A percentile compares a stretch with the other conserved stretches of the same genome.
These are phyloP conservation scores for Parsonsia alboflavescens DNA, from an alignment of 257 asterid genomes.

Conservation along the genomic window DNA sequence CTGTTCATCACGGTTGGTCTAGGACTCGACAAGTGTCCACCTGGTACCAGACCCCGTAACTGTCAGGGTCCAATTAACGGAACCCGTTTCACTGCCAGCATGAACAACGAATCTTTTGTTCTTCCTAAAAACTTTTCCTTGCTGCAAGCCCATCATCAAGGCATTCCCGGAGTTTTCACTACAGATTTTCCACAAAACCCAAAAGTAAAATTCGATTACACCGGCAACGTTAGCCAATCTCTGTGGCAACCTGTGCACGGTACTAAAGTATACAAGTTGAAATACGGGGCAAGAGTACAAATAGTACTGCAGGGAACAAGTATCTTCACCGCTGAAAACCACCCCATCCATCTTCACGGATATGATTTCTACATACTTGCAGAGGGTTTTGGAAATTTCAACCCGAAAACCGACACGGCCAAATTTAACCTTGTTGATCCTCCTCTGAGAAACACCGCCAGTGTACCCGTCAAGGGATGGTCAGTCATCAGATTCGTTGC, in stretches of 20 bases:
- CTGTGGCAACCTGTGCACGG: constrained; percentile 68
- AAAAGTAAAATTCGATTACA: constrained; percentile 59
- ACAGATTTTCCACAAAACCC: constrained; percentile 71
- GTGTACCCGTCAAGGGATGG: constrained; percentile 91
- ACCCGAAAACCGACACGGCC: constrained; percentile 46
- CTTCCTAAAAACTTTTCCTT: constrained; percentile 72
- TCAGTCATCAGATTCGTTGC: constrained; percentile 89
- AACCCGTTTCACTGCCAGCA: constrained; percentile 79
- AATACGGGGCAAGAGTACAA: constrained; percentile 68
- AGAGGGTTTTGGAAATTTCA: constrained; percentile 83
- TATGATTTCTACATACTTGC: constrained; percentile 75
- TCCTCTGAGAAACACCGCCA: constrained; percentile 70
- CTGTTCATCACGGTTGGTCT: constrained; percentile 73
- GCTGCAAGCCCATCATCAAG: constrained; percentile 70
- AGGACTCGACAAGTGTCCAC: constrained; percentile 71
- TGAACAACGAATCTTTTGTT: constrained; percentile 80
- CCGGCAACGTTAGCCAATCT: constrained; percentile 77
- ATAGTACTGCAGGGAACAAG: constrained; percentile 83
- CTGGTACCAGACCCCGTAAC: constrained; percentile 36
- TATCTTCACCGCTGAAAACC: constrained; percentile 73
- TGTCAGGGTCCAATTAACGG: constrained; percentile 88
- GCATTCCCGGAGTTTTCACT: constrained; percentile 75
- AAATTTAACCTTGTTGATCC: constrained; percentile 82
- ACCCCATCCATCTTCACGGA: constrained; percentile 95
- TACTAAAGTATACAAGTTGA: constrained; percentile 56